A percentile compares a stretch with the other conserved stretches of the same genome.
Conservation (phyloP, 768 basidiomycete genomes). For the Gautieria morchelliformis region DNA sequence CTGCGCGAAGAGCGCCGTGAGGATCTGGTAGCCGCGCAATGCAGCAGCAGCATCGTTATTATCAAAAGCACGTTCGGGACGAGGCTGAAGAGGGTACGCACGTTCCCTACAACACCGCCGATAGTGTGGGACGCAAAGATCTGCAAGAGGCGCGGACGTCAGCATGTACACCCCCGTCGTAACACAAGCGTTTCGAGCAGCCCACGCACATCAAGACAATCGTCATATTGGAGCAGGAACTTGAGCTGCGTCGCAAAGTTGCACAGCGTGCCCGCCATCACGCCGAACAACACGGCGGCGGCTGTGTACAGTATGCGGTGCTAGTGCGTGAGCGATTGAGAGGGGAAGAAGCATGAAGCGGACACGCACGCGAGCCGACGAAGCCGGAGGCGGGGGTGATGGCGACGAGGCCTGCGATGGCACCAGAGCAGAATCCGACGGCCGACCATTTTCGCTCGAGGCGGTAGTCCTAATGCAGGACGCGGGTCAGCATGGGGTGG, state of each 20-base stretch:
- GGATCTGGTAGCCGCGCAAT: constrained; percentile 24
- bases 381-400: constrained; percentile 82
- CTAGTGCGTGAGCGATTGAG: too few species aligned
- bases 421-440: constrained; percentile 94
- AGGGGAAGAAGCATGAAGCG: too few species aligned
- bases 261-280: constrained; percentile 74
- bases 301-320: constrained; percentile 16
- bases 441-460: constrained; percentile 89
- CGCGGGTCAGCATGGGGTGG: background rate
- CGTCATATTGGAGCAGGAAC: constrained; percentile 66
- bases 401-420: constrained; percentile 82
- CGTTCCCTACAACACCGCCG: constrained; percentile 72
- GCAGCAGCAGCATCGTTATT: background rate
- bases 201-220: constrained; percentile 67
- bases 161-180: too few species aligned
- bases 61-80: background rate
- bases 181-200: too few species aligned
- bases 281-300: constrained; percentile 78
- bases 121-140: constrained; percentile 83
- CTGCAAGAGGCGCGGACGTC: too few species aligned
- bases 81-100: too few species aligned
- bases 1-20: constrained; percentile 83
- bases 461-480: constrained; percentile 58
- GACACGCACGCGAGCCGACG: constrained; percentile 46
- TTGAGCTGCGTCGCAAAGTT: constrained; percentile 97